Evolutionary conservation across 495 filamentous ascomycete species (phyloP).

Genomic region (Saxophila tyrrhenica): DNA sequence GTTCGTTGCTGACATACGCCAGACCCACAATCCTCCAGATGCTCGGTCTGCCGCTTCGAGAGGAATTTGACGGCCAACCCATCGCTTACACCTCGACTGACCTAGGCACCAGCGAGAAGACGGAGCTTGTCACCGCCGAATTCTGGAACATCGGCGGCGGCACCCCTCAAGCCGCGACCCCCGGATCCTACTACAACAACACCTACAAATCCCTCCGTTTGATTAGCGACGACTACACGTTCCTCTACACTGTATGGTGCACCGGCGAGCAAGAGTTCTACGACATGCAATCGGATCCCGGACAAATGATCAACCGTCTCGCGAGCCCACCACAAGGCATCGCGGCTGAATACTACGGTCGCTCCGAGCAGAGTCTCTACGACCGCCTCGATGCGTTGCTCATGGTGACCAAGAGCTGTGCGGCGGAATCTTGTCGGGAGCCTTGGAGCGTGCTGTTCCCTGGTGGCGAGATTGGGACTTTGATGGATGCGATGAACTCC

Average conservation of each 20-base stretch:
- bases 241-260: conserved; percentile 18
- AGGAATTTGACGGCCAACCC: conserved; percentile 19
- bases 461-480: conserved; percentile 29
- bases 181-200: conserved; percentile 16
- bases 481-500: conserved; percentile 27
- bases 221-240: conserved; percentile 1
- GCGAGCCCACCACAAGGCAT: neutral
- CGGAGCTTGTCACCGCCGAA: conserved; percentile 33
- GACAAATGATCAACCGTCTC: neutral
- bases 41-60: conserved; percentile 28
- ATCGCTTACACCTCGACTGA: conserved; percentile 18
- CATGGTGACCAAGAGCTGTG: conserved; percentile 55
- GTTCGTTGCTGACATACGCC: neutral
- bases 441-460: conserved; percentile 53
- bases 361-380: neutral
- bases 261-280: conserved; percentile 23
- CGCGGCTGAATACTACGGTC: neutral
- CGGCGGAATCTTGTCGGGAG: conserved; percentile 41
- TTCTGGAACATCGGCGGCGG: conserved; percentile 22
- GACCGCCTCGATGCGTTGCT: conserved; percentile 48
- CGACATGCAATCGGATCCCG: conserved; percentile 4
- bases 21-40: conserved; percentile 47
- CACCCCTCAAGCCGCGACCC: conserved; percentile 9
- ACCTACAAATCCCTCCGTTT: conserved; percentile 23
- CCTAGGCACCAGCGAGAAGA: conserved; percentile 21